Evolutionary conservation across 768 basidiomycete genomes (phyloP), one percentile per base, ranked within the genome.

Genomic region (Boletellus ananiceps): DNA sequence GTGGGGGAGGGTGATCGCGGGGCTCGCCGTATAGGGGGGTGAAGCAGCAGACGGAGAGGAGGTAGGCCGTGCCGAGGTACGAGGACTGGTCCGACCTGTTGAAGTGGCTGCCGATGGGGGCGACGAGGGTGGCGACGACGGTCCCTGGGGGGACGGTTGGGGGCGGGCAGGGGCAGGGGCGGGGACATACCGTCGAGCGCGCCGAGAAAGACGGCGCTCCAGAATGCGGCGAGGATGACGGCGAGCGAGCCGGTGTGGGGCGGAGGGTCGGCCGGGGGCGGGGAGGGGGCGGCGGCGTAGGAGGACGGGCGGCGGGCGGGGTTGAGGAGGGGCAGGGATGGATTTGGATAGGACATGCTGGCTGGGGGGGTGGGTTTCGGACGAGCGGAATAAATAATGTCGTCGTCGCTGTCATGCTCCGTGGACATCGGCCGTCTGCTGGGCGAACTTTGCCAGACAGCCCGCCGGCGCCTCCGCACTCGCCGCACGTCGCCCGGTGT

Each of bases 11-110:
- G 29, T 25, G 38, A 62, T 56, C 47, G 43, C 23, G 41, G 42
- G 13, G 67, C 77, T 58, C 53, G 83, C 89, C 89, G 74, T 91
- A 91, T 55, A 92, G 69, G 50, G 91, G 93, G 18, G 92, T 92
- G 67, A 93, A 93, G 70, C 88, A 93, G 61, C 91, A 93, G 35
- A 93, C 81, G 46, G 88, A 90, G 39, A 93, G 74, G 55, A 94
- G 72, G 71, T 93, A 93, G 12, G 89, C 79, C 12, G 91, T 92
- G 29, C 89, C 93, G 50, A 96, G 83, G 68, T 94, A 93, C 1
- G 88, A 88, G 13, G 89, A 79, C 55, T 87, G 81, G 60, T 85
- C 81, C 32, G 83, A 84, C 64, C 84, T 85, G 60, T 82, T 75
- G 69, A 91, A 93, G 62, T 87, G 78, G 61, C 86, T 90, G 46